Evolutionary conservation across 495 filamentous ascomycete species (phyloP).

Genomic region (Neurospora tetraspora): DNA sequence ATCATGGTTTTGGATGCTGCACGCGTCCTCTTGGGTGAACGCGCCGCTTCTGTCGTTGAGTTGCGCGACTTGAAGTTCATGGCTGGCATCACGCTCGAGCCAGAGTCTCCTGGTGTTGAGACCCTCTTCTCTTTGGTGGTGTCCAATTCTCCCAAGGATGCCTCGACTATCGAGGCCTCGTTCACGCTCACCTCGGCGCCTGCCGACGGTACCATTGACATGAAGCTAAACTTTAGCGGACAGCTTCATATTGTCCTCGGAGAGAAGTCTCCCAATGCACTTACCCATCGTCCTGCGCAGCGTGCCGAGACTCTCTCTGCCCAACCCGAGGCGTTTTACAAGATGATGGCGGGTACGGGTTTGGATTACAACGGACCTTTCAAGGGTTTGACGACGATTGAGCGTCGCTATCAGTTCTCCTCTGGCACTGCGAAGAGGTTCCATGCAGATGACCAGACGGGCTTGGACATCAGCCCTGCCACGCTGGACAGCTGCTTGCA

Average conservation of each 20-base stretch:
- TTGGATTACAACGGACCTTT: conserved; percentile 36
- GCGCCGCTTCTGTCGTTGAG: conserved; percentile 28
- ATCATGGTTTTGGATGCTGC: conserved; percentile 37
- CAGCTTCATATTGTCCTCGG: conserved; percentile 24
- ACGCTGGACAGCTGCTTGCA: conserved; percentile 42
- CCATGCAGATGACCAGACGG: conserved; percentile 23
- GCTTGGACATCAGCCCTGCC: conserved; percentile 33
- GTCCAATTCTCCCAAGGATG: not conserved
- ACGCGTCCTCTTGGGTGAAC: conserved; percentile 12
- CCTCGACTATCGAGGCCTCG: conserved; percentile 22
- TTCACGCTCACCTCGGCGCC: conserved; percentile 28
- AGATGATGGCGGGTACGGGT: conserved; percentile 32
- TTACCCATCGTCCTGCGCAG: conserved; percentile 15
- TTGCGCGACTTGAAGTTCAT: conserved; percentile 30
- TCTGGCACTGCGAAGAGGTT: conserved; percentile 25
- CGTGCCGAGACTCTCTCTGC: conserved; percentile 25
- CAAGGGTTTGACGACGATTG: conserved; percentile 25
- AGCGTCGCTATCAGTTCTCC: conserved; percentile 36
- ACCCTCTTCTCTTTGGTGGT: conserved; percentile 31
- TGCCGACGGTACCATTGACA: conserved; percentile 22
- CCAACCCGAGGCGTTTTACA: conserved; percentile 31
- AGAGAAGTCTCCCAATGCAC: conserved; percentile 7
- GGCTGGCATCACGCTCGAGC: conserved; percentile 41
- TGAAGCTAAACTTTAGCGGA: conserved; percentile 29
- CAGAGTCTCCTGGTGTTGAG: conserved; percentile 35